These are phyloP conservation scores for Phytophthora sp. DNA, from an alignment of 352 stramenopile species.

Conservation along the genomic window DNA sequence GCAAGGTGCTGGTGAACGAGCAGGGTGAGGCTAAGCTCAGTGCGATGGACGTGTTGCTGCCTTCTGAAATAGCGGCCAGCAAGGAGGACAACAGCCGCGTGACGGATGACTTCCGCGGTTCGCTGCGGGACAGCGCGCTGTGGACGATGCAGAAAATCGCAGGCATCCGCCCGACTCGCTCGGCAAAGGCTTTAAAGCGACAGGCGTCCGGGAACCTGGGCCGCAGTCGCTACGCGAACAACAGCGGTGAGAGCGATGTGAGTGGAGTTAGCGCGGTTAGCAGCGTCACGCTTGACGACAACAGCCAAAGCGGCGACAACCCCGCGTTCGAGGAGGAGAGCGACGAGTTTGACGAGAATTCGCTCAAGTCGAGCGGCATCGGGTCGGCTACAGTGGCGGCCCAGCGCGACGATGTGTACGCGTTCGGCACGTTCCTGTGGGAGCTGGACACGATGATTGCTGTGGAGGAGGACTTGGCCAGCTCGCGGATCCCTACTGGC, in stretches of 20 bases:
- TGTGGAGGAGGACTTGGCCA: conserved; percentile 59
- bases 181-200: conserved; percentile 13
- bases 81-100: conserved; percentile 16
- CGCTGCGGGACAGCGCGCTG: conserved; percentile 51
- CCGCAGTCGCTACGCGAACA: conserved; percentile 34
- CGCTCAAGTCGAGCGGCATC: conserved; percentile 29
- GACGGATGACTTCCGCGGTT: conserved; percentile 43
- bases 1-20: conserved; percentile 78
- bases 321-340: conserved; percentile 25
- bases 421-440: conserved; percentile 77
- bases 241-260: conserved; percentile 36
- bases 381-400: conserved; percentile 20
- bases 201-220: conserved; percentile 10
- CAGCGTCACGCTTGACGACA: conserved; percentile 37
- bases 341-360: conserved; percentile 37
- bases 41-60: conserved; percentile 62
- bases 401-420: conserved; percentile 65
- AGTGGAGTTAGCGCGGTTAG: conserved; percentile 31
- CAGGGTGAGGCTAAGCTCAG: conserved; percentile 81
- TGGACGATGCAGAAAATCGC: conserved; percentile 50
- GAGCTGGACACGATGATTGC: conserved; percentile 80
- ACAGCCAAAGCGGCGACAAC: conserved; percentile 28
- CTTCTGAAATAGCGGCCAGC: conserved; percentile 18
- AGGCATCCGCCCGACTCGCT: conserved; percentile 10
- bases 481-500: conserved; percentile 15